Percentiles rank a stretch among this genome's conserved stretches.
phyloP scores from a whole-genome alignment of 1,284 basidiomycete species.

The Ustilago hordei region DNA sequence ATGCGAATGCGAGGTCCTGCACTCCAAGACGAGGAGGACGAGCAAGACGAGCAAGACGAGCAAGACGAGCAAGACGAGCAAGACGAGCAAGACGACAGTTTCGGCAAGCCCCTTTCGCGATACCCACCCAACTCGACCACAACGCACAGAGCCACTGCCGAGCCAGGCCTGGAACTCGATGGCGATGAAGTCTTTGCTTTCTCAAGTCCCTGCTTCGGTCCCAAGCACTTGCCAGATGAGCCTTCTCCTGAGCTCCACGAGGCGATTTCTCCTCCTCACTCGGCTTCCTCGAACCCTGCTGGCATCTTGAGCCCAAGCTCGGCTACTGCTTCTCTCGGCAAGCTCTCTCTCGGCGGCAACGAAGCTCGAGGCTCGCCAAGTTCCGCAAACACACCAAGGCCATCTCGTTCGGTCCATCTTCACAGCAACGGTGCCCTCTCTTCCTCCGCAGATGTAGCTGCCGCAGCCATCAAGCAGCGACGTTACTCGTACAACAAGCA shows the following conservation, averaged over 20 bases:
- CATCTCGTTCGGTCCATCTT: constrained; percentile 34
- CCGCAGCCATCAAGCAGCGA: constrained; percentile 55
- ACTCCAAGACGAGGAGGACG: constrained; percentile 50
- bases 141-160: constrained; percentile 29
- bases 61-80: constrained; percentile 55
- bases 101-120: constrained; percentile 35
- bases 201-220: constrained; percentile 61
- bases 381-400: constrained; percentile 25
- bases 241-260: constrained; percentile 45
- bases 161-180: constrained; percentile 44
- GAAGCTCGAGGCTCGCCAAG: constrained; percentile 40
- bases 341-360: constrained; percentile 50
- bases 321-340: constrained; percentile 56
- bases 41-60: constrained; percentile 53
- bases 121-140: constrained; percentile 26
- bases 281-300: constrained; percentile 26
- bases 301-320: constrained; percentile 53
- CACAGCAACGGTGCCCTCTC: constrained; percentile 35
- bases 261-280: constrained; percentile 34
- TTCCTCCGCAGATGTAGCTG: constrained; percentile 48
- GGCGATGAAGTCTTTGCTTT: constrained; percentile 63
- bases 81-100: constrained; percentile 55
- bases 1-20: constrained; percentile 55
- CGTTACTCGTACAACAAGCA: constrained; percentile 51
- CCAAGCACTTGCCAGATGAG: constrained; percentile 53